Evolutionary conservation across 805 yeast genomes (phyloP).

Genomic region (Wickerhamomyces chaumierensis): DNA sequence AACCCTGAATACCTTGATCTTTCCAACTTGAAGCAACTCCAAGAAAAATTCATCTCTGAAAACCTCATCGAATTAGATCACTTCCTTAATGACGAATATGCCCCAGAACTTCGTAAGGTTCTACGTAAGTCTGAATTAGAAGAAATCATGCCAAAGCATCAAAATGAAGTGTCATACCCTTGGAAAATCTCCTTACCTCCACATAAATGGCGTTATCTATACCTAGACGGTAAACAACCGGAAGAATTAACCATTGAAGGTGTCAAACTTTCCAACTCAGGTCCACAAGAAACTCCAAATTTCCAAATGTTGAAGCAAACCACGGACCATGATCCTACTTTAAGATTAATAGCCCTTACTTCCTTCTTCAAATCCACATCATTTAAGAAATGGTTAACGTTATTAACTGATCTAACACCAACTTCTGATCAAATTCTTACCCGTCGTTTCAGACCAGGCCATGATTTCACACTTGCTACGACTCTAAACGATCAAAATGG

Average conservation of each 20-base stretch:
- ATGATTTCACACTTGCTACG: constrained; percentile 87
- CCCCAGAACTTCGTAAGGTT: constrained; percentile 31
- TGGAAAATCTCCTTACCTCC: constrained; percentile 94
- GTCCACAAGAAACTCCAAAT: constrained; percentile 43
- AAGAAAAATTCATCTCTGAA: constrained; percentile 46
- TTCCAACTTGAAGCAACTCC: constrained; percentile 30
- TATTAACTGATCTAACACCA: constrained; percentile 51
- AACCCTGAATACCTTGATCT: constrained; percentile 38
- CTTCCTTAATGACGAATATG: constrained; percentile 47
- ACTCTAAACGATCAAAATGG: constrained; percentile 17
- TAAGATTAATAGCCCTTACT: constrained; percentile 40
- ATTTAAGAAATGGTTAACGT: constrained; percentile 59
- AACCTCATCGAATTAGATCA: constrained; percentile 58
- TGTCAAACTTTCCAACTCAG: constrained; percentile 23
- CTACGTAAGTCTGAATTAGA: constrained; percentile 54
- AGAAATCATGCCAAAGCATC: constrained; percentile 42
- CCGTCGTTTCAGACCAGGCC: constrained; percentile 90
- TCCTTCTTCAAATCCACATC: constrained; percentile 46
- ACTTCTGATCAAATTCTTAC: constrained; percentile 58
- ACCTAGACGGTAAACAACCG: constrained; percentile 54
- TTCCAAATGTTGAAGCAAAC: constrained; percentile 26
- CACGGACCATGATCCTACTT: constrained; percentile 20
- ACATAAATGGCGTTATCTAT: constrained; percentile 80
- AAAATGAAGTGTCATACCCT: constrained; percentile 48
- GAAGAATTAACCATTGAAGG: constrained; percentile 21